Percentiles rank a stretch among this genome's conserved stretches.
Evolutionary conservation across 139 green algal genomes (phyloP).

Genomic region (Chlamydomonas asymmetrica): DNA sequence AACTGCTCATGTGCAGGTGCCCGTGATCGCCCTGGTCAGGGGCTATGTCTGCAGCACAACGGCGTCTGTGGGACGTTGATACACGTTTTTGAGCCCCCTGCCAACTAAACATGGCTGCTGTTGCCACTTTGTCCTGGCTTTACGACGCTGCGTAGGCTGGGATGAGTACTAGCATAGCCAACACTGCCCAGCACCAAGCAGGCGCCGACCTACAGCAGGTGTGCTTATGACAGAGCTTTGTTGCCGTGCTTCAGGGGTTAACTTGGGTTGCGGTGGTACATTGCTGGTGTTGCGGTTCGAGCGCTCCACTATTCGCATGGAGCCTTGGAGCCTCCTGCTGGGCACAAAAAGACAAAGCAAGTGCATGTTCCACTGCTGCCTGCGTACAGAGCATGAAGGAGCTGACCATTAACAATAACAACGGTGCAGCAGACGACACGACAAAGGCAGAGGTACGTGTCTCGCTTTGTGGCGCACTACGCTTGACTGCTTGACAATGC

Average conservation of each 20-base stretch:
- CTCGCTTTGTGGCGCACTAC: neutral
- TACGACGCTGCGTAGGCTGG: no score
- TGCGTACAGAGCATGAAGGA: slow-evolving; percentile 67
- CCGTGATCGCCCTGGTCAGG: no score
- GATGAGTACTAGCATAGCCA: slow-evolving; percentile 29
- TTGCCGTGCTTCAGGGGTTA: neutral
- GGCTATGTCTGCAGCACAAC: no score
- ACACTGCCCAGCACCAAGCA: slow-evolving; percentile 21
- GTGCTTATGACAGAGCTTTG: neutral
- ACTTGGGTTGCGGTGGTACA: neutral
- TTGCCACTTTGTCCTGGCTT: no score
- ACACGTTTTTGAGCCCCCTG: no score
- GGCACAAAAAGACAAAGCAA: neutral
- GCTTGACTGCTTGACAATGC: neutral
- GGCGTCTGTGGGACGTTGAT: no score
- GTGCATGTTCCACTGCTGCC: neutral
- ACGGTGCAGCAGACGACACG: slow-evolving; percentile 47
- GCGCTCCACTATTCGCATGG: no score
- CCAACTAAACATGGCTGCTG: no score
- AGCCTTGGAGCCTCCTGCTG: no score
- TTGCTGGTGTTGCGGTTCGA: neutral
- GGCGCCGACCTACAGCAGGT: slow-evolving; percentile 31
- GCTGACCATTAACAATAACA: slow-evolving; percentile 53
- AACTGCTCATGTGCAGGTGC: no score
- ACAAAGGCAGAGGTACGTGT: slow-evolving; percentile 24